Evolutionary conservation across 2,329 filamentous ascomycete species (phyloP).

Genomic region (Ceratocystis alfenasii): DNA sequence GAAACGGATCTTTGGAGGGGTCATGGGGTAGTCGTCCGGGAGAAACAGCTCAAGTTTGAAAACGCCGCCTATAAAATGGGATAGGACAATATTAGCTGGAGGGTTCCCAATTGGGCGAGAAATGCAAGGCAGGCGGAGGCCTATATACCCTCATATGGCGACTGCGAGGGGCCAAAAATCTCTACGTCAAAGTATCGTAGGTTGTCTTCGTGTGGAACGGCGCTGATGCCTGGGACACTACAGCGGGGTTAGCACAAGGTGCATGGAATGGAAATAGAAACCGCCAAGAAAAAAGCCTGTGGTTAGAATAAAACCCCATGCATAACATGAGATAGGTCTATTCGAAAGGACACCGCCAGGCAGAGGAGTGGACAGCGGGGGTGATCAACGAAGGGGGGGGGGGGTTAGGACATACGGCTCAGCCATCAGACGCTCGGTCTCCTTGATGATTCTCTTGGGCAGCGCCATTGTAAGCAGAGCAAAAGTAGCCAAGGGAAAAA

Average conservation of each 20-base stretch:
- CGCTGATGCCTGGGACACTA: constrained; percentile 91
- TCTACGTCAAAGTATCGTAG: constrained; percentile 96
- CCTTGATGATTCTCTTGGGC: constrained; percentile 95
- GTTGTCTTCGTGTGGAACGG: constrained; percentile 92
- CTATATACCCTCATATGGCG: constrained; percentile 77
- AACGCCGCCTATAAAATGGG: constrained; percentile 47
- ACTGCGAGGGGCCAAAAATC: constrained; percentile 83
- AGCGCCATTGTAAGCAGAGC: constrained; percentile 47
- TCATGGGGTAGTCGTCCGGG: constrained; percentile 98
- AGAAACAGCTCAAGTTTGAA: constrained; percentile 97
- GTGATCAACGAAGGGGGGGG: background rate
- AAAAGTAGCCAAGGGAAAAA: background rate
- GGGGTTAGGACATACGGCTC: constrained; percentile 61
- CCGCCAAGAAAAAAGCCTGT: background rate
- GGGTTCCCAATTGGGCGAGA: background rate
- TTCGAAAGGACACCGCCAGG: background rate
- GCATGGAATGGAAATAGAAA: background rate
- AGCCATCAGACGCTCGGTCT: constrained; percentile 92
- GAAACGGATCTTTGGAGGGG: constrained; percentile 94
- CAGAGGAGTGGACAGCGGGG: background rate
- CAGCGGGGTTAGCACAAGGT: background rate
- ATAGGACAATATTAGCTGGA: background rate
- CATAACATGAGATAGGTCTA: background rate
- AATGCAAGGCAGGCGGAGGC: background rate
- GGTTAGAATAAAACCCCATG: background rate